Evolutionary conservation across 768 basidiomycete genomes (phyloP), one percentile per base, ranked within the genome.

Genomic region (Strobilomyces confusus): DNA sequence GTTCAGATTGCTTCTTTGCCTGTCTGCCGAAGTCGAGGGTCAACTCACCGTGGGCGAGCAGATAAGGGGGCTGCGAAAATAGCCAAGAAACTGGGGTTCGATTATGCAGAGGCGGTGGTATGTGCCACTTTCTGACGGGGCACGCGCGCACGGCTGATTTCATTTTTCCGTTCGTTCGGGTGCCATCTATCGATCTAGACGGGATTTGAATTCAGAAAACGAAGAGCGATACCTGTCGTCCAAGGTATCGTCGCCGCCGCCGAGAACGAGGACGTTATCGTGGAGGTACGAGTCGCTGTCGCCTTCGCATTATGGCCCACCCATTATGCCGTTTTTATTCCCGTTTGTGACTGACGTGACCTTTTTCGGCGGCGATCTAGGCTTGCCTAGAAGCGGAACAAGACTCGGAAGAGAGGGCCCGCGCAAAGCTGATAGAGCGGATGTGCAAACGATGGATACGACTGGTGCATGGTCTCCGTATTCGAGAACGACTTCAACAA

Each of bases 191-290:
- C 47, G 43, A 53, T 54, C 17, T 61, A 98, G 95, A 92, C 86
- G 52, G 89, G 94, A 14, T 99, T 98, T 68, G 95, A 98, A 69
- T 99, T 98, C 75, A 92, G 85, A 66, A 94, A 95, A 68, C 86
- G 90, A 30, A 80, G 87, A 47, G 95, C 97, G 0, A 82, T 82
- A 54, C 95, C 95, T 4, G 75, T 92, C 54, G 73, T 95, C 30
- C 81, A 85, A 49, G 95, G 95, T 12, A 78, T 99, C 3, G 93
- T 98, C 25, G 77, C 92, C 25, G 91, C 95, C 15, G 77, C 77
- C 36, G 93, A 95, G 68, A 82, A 91, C 58, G 88, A 92, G 66
- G 73, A 75, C 1, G 67, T 77, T 4, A 64, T 98, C 15, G 69
- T 94, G 25, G 90, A 95, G 74, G 95, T 89, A 66, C 48, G 77